These are phyloP conservation scores for Pterothamnion heteromorphum DNA, from an alignment of 31 red algal genomes.

Conservation along the genomic window DNA sequence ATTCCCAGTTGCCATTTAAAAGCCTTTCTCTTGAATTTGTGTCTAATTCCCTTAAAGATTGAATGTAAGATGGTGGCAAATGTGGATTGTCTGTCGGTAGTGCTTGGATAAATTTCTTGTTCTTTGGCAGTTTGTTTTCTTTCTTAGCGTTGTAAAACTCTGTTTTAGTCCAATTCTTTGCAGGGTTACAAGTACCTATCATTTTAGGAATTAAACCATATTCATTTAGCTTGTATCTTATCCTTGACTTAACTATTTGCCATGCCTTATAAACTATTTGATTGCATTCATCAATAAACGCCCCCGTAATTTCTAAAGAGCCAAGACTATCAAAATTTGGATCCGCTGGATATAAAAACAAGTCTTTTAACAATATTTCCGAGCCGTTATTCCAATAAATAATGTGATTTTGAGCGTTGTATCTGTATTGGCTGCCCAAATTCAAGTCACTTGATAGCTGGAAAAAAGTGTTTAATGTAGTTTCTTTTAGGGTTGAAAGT, in stretches of 20 bases:
- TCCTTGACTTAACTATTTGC: conserved; percentile 5
- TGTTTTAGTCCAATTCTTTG: conserved; percentile 6
- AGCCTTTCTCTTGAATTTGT: not conserved
- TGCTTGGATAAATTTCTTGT: not conserved
- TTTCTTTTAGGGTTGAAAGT: not conserved
- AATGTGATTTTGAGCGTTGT: not conserved
- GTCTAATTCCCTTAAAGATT: not conserved
- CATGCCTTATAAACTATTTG: conserved; percentile 7
- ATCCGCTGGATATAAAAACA: not conserved
- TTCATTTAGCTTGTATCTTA: not conserved
- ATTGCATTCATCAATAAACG: conserved; percentile 14
- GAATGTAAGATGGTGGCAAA: not conserved
- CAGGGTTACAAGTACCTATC: conserved; percentile 10
- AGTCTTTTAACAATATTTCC: conserved; percentile 10
- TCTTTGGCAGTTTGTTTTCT: not conserved
- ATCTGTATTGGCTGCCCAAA: not conserved
- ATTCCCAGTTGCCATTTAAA: not conserved
- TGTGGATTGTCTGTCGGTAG: conserved; percentile 20
- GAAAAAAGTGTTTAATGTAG: conserved; percentile 9
- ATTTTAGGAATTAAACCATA: not conserved
- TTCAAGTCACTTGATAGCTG: not conserved
- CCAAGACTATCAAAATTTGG: conserved; percentile 18
- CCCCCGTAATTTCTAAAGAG: not conserved
- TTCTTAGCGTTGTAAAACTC: not conserved
- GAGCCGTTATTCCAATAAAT: conserved; percentile 7